Percentiles rank a stretch among this genome's conserved stretches.
Conservation (phyloP, 1,139 yeast species). For the Suhomyces choctaworum region DNA sequence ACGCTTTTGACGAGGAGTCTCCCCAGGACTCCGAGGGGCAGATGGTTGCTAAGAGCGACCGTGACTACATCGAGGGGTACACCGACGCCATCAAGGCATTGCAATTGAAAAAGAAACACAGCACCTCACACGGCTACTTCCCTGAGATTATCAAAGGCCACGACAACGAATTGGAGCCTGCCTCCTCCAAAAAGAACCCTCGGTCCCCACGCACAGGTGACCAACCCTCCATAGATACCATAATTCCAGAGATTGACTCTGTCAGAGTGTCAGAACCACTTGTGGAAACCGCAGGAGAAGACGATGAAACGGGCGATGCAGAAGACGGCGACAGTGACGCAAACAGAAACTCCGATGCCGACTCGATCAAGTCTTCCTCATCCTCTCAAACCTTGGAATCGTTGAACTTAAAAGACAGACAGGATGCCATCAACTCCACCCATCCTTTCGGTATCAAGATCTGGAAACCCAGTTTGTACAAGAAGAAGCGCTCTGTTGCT, state of each 20-base stretch:
- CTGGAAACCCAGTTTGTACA: constrained; percentile 97
- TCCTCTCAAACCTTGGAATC: constrained; percentile 70
- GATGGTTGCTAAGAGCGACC: constrained; percentile 31
- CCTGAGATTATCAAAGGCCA: constrained; percentile 11
- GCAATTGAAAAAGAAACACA: constrained; percentile 22
- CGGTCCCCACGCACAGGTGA: constrained; percentile 1
- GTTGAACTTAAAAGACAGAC: constrained; percentile 87
- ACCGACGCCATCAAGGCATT: constrained; percentile 62
- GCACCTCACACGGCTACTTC: constrained; percentile 11
- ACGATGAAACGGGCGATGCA: constrained; percentile 6
- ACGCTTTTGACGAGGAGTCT: constrained; percentile 37
- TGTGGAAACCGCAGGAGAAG: neutral
- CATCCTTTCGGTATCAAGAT: constrained; percentile 98
- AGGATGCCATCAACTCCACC: constrained; percentile 92
- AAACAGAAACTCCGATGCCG: constrained; percentile 30
- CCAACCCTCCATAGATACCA: neutral
- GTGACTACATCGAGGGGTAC: constrained; percentile 71
- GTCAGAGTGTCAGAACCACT: neutral
- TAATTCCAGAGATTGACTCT: neutral
- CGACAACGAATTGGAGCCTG: neutral
- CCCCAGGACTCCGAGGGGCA: constrained; percentile 37
- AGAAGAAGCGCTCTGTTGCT: constrained; percentile 89
- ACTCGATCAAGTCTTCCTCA: constrained; percentile 33
- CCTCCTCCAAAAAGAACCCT: neutral
- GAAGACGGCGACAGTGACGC: constrained; percentile 19